A percentile compares a stretch with the other conserved stretches of the same genome.
Evolutionary conservation across 805 yeast species (phyloP).

Genomic region (Candida xiaguanensis): DNA sequence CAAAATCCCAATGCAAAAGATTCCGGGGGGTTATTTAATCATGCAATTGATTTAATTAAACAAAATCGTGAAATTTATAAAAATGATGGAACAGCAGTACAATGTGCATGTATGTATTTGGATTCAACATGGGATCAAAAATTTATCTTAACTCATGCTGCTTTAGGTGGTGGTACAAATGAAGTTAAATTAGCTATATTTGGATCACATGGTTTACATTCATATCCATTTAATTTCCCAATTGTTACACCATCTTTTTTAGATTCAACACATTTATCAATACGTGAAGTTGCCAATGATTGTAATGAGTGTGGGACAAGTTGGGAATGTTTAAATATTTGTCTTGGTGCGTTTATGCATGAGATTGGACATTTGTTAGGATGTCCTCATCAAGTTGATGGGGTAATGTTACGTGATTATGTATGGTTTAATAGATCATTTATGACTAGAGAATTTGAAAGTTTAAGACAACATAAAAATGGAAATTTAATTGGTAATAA

Average conservation of each 20-base stretch:
- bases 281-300: constrained; percentile 84
- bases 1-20: constrained; percentile 73
- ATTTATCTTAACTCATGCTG: constrained; percentile 82
- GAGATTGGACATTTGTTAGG: constrained; percentile 91
- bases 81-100: constrained; percentile 51
- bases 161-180: constrained; percentile 83
- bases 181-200: constrained; percentile 78
- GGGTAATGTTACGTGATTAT: constrained; percentile 89
- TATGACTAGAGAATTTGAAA: constrained; percentile 61
- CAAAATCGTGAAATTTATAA: constrained; percentile 24
- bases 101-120: constrained; percentile 80
- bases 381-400: constrained; percentile 86
- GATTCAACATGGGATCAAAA: constrained; percentile 81
- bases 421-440: constrained; percentile 77
- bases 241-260: constrained; percentile 63
- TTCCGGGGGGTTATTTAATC: constrained; percentile 71
- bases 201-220: constrained; percentile 87
- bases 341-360: constrained; percentile 92
- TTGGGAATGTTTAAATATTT: constrained; percentile 86
- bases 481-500: constrained; percentile 42
- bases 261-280: constrained; percentile 65
- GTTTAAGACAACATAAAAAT: constrained; percentile 47
- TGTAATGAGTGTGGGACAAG: constrained; percentile 75
- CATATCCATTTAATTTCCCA: constrained; percentile 88
- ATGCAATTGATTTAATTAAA: constrained; percentile 72